Base-by-base conservation (phyloP, 257 asterid species). In the Scutellaria barbata region DNA sequence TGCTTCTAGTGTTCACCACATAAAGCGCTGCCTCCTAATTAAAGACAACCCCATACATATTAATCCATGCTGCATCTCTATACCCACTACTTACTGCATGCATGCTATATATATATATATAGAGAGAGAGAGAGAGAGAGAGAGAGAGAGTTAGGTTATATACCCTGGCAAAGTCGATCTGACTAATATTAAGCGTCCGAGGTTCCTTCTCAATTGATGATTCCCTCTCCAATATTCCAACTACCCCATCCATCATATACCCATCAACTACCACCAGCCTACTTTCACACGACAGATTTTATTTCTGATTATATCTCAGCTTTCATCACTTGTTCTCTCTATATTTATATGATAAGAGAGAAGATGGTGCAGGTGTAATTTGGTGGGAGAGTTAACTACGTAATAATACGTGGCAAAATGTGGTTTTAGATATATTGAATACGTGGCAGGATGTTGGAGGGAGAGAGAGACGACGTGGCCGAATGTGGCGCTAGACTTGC, bases 11-110 rank as follows among this genome's bases (percentile, higher is more conserved):
- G 61, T 79, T 85, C 76, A 88, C 55, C 60, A 85, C 80, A 66
- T 67, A 72, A 18, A 73, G 82, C 43, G 95, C 88, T 56, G 82
- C 87, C 66, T 88, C 86, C 95, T 85, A 45, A 61, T 7, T 10
- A 10, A 35, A 51, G 10, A 52, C 10, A 18, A 20, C 6, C 7
- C 42, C 46, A 8, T 12, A 14, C 5, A 16, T 17, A 59, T 47
- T 10, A 11, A 25, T 17, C 3, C 51, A 2, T 22, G 25, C 25
- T 22, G 25, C 25, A 22, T 22, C 2, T 22, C 25, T 22, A 22
- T 22, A 2, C n/a, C 35, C 63, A 16, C 16, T 10, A n/a, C n/a
- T n/a, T 22, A 22, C 25, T 22, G 25, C 25, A n/a, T n/a, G n/a
- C n/a, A n/a, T n/a, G n/a, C n/a, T 22, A 22, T 22, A 22, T 22